Evolutionary conservation across 2,329 filamentous ascomycete genomes (phyloP).

Genomic region (Incumbomyces lentus): DNA sequence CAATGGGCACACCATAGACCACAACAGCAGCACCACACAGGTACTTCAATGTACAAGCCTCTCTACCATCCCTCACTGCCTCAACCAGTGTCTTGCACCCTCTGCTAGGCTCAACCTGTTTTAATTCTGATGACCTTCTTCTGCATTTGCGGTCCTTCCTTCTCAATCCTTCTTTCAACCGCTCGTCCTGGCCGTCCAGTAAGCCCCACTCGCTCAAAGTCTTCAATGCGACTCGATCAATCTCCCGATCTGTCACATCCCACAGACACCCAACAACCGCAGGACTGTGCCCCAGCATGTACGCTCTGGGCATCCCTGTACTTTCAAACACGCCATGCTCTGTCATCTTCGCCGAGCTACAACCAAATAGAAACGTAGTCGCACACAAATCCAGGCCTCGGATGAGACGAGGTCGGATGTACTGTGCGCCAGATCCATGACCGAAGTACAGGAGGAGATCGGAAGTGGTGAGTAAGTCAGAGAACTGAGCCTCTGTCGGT

Average conservation of each 20-base stretch:
- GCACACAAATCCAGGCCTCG: conserved; percentile 69
- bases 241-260: conserved; percentile 97
- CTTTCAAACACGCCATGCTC: conserved; percentile 82
- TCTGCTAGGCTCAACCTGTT: conserved; percentile 28
- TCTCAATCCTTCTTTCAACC: conserved; percentile 21
- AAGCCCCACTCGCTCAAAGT: conserved; percentile 83
- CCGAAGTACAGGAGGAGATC: conserved; percentile 88
- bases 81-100: conserved; percentile 55
- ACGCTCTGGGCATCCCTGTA: conserved; percentile 82
- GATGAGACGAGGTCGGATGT: conserved; percentile 76
- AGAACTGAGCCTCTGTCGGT: conserved; percentile 71
- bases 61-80: conserved; percentile 64
- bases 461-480: conserved; percentile 51
- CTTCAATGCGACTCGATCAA: conserved; percentile 77
- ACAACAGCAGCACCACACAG: conserved; percentile 89
- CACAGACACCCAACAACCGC: conserved; percentile 87
- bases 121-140: conserved; percentile 23
- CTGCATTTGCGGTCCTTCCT: conserved; percentile 22
- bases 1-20: conserved; percentile 90
- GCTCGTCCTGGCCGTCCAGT: conserved; percentile 34
- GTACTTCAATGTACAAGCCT: conserved; percentile 77
- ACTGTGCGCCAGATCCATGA: conserved; percentile 89
- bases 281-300: conserved; percentile 76
- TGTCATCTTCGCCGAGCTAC: conserved; percentile 70
- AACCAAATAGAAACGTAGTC: conserved; percentile 84